Conservation (phyloP, 192 early-diverging fungal genomes). For the Backusella psychrophila region DNA sequence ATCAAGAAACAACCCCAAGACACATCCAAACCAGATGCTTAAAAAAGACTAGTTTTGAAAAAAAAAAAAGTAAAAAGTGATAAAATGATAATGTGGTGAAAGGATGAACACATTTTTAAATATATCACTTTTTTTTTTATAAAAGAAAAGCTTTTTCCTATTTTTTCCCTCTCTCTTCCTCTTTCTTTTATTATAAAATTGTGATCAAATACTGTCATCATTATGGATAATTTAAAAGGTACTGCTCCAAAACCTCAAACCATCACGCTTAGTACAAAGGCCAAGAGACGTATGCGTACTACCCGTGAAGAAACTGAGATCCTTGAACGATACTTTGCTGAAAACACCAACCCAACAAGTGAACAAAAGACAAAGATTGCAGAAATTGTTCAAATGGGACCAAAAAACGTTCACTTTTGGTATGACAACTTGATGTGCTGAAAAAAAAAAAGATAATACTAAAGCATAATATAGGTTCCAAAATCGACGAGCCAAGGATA, state of each 20-base stretch:
- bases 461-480: neutral
- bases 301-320: constrained; percentile 3
- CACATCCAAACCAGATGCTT: neutral
- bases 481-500: constrained; percentile 13
- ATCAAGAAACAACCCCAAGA: neutral
- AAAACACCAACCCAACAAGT: neutral
- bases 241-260: neutral
- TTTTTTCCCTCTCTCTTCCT: neutral
- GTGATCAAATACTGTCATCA: neutral
- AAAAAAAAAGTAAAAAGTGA: neutral
- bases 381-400: neutral
- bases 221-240: neutral
- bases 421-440: neutral
- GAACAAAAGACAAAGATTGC: constrained; percentile 9
- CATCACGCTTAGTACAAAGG: constrained; percentile 6
- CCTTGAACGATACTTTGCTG: neutral
- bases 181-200: neutral
- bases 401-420: constrained; percentile 14
- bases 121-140: neutral
- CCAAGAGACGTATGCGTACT: constrained; percentile 12
- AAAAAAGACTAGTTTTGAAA: neutral
- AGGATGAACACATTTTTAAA: neutral
- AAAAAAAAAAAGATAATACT: neutral
- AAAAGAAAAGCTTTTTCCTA: too few species aligned
- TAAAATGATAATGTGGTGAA: neutral